Evolutionary conservation across 2,329 filamentous ascomycete species (phyloP), one percentile per base, ranked within the genome.

Genomic region (Alternaria incomplexa): DNA sequence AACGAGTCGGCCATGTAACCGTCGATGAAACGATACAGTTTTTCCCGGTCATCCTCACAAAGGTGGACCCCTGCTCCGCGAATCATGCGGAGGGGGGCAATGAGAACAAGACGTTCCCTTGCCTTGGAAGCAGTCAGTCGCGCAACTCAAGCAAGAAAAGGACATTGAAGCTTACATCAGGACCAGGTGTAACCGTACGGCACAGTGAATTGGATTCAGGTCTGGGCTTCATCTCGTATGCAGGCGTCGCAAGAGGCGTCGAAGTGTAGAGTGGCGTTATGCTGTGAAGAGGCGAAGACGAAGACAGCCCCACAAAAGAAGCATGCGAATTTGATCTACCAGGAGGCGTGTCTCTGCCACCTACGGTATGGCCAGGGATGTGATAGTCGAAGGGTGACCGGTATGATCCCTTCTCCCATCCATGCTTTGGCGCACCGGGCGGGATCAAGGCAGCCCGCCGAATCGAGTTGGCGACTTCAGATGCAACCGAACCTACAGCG

Each of bases 61-160:
- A 59, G 12, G 5, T 11, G 10, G 17, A 17, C 58, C 60, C 17
- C 61, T 50, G 23, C 22, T 9, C 13, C 47, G 46, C 50, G 43
- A 6, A 69, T 55, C 28, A 69, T 55, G 12, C 45, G 56, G 15
- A 71, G 54, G 3, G 68, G 66, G 4, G 62, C 65, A 15, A 71
- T 56, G 1, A 69, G 51, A 20, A 71, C 17, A 11, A 54, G 22
- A 11, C 65, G 66, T n/a, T 50, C 53, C 23, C 40, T 36, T 7
- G 64, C 58, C 66, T 68, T 25, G 12, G 7, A 8, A 26, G 2
- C 15, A 15, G 28, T 68, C n/a, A 66, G 54, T 36, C 22, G 12
- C 48, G 9, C 46, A 30, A 50, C 11, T 26, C 6, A 6, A 28
- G 20, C n/a, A 20, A n/a, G 15, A 28, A 20, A 4, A 47, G n/a